phyloP scores from a whole-genome alignment of 805 yeast genomes.

The Huiozyma naganishii region DNA sequence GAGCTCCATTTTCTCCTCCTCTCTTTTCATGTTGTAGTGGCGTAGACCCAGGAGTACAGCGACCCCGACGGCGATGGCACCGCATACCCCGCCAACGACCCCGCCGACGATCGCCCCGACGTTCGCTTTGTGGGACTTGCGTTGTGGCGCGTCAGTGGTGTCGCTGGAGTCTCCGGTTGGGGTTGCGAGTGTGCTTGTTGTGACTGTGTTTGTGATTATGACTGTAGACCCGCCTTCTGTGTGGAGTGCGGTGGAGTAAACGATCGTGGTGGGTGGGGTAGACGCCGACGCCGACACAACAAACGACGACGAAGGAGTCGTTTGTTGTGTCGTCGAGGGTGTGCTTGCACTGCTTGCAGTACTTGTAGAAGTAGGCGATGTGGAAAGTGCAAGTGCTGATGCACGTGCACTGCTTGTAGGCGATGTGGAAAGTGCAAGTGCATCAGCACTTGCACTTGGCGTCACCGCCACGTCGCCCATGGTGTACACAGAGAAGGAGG shows the following conservation, averaged over 20 bases:
- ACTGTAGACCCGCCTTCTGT: conserved; percentile 25
- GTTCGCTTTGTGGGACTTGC: conserved; percentile 14
- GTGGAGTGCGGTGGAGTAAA: conserved; percentile 15
- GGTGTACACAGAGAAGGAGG: conserved; percentile 37
- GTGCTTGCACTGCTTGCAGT: neutral
- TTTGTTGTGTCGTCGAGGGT: conserved; percentile 1
- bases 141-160: conserved; percentile 1
- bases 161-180: conserved; percentile 5
- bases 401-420: no score
- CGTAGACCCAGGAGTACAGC: conserved; percentile 31
- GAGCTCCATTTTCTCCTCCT: conserved; percentile 42
- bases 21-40: conserved; percentile 28
- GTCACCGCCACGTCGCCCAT: conserved; percentile 12
- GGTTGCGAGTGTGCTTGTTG: conserved; percentile 12
- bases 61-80: conserved; percentile 33
- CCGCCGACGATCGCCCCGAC: conserved; percentile 56
- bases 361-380: neutral
- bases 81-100: conserved; percentile 46
- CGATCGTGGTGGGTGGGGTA: conserved; percentile 8
- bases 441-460: neutral
- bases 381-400: neutral
- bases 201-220: conserved; percentile 19
- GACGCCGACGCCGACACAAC: conserved; percentile 2
- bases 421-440: no score
- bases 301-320: conserved; percentile 3